phyloP scores from a whole-genome alignment of 2,329 filamentous ascomycete genomes.

The Ophiostoma australiae region DNA sequence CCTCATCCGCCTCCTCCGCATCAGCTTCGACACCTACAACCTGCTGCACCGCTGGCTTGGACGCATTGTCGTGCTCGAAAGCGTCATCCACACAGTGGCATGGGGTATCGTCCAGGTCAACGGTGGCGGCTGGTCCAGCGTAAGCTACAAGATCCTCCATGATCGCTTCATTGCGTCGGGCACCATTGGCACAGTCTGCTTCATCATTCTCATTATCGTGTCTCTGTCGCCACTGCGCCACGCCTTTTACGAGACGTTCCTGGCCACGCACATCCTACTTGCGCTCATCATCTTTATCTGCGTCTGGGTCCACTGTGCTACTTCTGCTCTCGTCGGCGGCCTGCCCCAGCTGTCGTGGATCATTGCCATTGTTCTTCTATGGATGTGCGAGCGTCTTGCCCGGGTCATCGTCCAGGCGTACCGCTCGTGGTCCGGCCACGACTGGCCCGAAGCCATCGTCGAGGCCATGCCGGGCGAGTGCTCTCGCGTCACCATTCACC shows the following conservation, averaged over 20 bases:
- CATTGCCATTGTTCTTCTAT: slow-evolving; percentile 67
- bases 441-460: slow-evolving; percentile 60
- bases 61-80: slow-evolving; percentile 64
- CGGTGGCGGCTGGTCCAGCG: slow-evolving; percentile 57
- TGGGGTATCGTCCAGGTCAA: slow-evolving; percentile 70
- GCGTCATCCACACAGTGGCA: slow-evolving; percentile 63
- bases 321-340: slow-evolving; percentile 59
- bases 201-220: slow-evolving; percentile 62
- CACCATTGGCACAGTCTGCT: slow-evolving; percentile 50
- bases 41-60: slow-evolving; percentile 81
- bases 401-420: slow-evolving; percentile 61
- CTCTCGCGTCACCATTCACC: slow-evolving; percentile 63
- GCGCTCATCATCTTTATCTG: slow-evolving; percentile 63
- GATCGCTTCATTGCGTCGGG: slow-evolving; percentile 60
- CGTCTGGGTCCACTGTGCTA: slow-evolving; percentile 72
- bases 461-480: slow-evolving; percentile 66
- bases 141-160: slow-evolving; percentile 49
- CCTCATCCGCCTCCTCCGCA: slow-evolving; percentile 71
- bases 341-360: slow-evolving; percentile 71
- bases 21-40: slow-evolving; percentile 97
- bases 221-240: slow-evolving; percentile 79
- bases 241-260: slow-evolving; percentile 95
- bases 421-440: slow-evolving; percentile 57
- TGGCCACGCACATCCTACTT: slow-evolving; percentile 76
- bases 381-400: slow-evolving; percentile 60